Conservation (phyloP, 352 stramenopile genomes). For the Pythium myriotylum region DNA sequence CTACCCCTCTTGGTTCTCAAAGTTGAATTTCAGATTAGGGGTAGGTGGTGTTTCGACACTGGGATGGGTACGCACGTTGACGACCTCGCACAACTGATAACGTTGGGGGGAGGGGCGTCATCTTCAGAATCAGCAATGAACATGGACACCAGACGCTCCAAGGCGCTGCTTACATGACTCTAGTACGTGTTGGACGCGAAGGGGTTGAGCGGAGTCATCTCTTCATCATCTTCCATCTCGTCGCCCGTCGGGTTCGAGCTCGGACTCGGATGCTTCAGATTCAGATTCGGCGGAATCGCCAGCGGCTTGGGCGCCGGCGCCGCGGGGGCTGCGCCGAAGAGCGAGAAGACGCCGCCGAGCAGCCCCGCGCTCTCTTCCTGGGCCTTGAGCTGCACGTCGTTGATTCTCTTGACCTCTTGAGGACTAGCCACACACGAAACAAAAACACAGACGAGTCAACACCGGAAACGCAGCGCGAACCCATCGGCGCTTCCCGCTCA, state of each 20-base stretch:
- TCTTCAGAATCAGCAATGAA: neutral
- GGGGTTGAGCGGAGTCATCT: conserved; percentile 55
- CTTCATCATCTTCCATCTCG: conserved; percentile 56
- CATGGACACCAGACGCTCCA: neutral
- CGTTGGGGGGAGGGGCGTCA: neutral
- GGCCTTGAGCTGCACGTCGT: conserved; percentile 39
- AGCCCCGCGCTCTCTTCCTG: conserved; percentile 48
- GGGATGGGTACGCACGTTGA: conserved; percentile 13
- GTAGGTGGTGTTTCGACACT: conserved; percentile 8
- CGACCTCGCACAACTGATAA: neutral
- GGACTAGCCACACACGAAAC: conserved; percentile 31
- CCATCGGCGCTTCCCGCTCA: neutral
- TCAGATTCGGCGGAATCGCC: conserved; percentile 47
- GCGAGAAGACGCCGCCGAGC: conserved; percentile 73
- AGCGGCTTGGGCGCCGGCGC: conserved; percentile 54
- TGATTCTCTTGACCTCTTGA: conserved; percentile 63
- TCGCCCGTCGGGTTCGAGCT: conserved; percentile 29
- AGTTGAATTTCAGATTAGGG: conserved; percentile 23
- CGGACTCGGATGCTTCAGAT: conserved; percentile 31
- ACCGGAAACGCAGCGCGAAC: neutral
- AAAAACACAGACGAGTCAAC: conserved; percentile 4
- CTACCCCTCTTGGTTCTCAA: neutral
- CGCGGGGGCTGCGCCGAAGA: conserved; percentile 49
- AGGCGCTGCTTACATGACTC: neutral
- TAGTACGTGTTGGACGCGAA: conserved; percentile 44